Evolutionary conservation across 225 moss, liverwort and hornwort genomes (phyloP), one percentile per base, ranked within the genome.

Genomic region (Rhytidiadelphus loreus): DNA sequence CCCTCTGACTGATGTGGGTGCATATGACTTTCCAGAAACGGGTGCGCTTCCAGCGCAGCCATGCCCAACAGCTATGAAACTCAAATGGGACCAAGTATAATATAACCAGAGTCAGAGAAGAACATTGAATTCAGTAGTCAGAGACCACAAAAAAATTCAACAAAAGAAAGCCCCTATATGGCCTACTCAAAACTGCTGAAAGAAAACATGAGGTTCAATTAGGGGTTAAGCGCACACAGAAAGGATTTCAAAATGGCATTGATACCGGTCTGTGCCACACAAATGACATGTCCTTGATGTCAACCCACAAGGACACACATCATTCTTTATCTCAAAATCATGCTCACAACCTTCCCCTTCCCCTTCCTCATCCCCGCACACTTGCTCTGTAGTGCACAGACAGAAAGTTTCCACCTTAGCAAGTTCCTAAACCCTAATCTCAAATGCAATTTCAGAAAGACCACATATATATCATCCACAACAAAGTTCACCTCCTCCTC

Each of bases 31-130:
- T 96, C 93, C 55, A 93, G 91, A 41, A 22, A 91, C 16, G 91
- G 95, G 83, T 98, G 98, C 56, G 94, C 91, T 87, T 92, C 90
- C 52, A 94, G 60, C 7, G 91, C 82, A 59, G 92, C 65, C 93
- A 88, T 91, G 29, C 91, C 92, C 62, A 73, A 33, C 55, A 92
- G 62, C 86, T 81, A 83, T 13, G 80, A 11, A 48, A 48, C 48
- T 48, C 48, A 48, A 48, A 10, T 48, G 48, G 48, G 48, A 48
- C 48, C 48, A 48, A 48, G 11, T 10, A 48, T 48, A 48, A 48
- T 48, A 48, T 48, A 9, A 48, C 9, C 48, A 48, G 48, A 48
- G 48, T 48, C 2, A 48, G 48, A 46, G 46, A 46, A 46, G 46
- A 46, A n/a, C n/a, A 46, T 48, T 48, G 48, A 11, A 48, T 48